Percentiles rank a stretch among this genome's conserved stretches.
Conservation (phyloP, 768 basidiomycete species). For the Glaciozyma martinii region DNA sequence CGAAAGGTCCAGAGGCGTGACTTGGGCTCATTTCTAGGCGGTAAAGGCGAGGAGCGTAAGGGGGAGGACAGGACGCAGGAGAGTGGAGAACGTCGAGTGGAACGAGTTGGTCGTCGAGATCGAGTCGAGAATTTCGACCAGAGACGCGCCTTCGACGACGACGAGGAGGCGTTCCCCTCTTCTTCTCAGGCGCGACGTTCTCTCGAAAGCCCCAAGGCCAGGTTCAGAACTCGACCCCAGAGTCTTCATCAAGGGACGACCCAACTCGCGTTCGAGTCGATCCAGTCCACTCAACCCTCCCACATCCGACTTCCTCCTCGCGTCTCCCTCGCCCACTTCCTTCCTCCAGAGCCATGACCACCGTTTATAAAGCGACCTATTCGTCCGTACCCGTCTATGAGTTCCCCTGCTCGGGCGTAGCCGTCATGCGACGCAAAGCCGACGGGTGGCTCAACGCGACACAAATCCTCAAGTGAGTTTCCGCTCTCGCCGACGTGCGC, state of each 20-base stretch:
- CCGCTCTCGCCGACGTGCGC: no score
- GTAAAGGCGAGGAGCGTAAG: no score
- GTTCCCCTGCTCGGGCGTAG: slow-evolving; percentile 52
- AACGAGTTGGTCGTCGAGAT: no score
- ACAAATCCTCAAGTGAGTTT: slow-evolving; percentile 68
- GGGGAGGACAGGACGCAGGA: no score
- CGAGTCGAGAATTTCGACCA: no score
- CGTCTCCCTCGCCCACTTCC: not conserved
- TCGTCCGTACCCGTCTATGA: slow-evolving; percentile 36
- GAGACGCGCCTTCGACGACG: no score
- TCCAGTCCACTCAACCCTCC: not conserved
- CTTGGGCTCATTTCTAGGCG: not conserved
- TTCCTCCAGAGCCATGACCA: not conserved
- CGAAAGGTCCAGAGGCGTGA: slow-evolving; percentile 19
- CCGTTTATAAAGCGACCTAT: slow-evolving; percentile 33
- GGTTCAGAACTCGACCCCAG: not conserved
- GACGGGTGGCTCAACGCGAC: slow-evolving; percentile 99
- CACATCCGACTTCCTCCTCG: not conserved
- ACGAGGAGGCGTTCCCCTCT: not conserved
- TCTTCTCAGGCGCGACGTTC: not conserved
- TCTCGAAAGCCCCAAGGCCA: no score
- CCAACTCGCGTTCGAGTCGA: not conserved
- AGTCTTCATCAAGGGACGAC: no score
- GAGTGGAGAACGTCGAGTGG: no score
- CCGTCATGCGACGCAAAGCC: slow-evolving; percentile 91